phyloP scores from a whole-genome alignment of 805 yeast genomes.

The Kockiozyma suomiensis region DNA sequence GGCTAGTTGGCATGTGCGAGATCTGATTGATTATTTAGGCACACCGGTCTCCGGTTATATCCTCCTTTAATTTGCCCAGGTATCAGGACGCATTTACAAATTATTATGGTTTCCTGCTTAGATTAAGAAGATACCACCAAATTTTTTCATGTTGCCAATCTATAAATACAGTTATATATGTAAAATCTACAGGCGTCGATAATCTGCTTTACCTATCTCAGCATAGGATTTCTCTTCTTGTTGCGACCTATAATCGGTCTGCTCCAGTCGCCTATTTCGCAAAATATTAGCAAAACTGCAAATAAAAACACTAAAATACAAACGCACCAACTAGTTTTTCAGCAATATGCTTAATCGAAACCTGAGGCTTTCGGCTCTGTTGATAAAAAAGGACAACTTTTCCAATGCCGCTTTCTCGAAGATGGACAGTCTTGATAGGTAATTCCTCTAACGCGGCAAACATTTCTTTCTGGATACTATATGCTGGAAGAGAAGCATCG shows the following conservation, averaged over 20 bases:
- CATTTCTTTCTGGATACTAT: constrained; percentile 88
- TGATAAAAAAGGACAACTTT: constrained; percentile 93
- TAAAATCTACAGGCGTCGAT: neutral
- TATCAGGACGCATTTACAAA: too few species aligned
- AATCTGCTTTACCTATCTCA: neutral
- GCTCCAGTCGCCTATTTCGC: constrained; percentile 83
- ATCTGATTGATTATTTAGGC: too few species aligned
- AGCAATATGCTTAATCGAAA: constrained; percentile 80
- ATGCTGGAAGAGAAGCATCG: constrained; percentile 96
- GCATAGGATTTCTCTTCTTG: constrained; percentile 12
- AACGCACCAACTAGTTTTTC: constrained; percentile 66
- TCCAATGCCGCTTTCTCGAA: constrained; percentile 92
- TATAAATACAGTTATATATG: neutral
- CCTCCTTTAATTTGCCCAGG: too few species aligned
- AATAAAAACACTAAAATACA: neutral
- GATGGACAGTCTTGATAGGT: constrained; percentile 94
- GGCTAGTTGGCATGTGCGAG: too few species aligned
- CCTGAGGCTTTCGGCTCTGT: constrained; percentile 85
- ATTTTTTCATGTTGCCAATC: neutral
- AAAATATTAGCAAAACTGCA: neutral
- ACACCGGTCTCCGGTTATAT: too few species aligned
- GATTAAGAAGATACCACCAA: too few species aligned
- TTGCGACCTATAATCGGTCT: constrained; percentile 74
- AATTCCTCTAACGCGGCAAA: constrained; percentile 71
- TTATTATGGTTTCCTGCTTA: too few species aligned